Percentiles rank a stretch among this genome's conserved stretches.
phyloP scores from a whole-genome alignment of 1,284 basidiomycete genomes.

The Tilletiaria anomala region DNA sequence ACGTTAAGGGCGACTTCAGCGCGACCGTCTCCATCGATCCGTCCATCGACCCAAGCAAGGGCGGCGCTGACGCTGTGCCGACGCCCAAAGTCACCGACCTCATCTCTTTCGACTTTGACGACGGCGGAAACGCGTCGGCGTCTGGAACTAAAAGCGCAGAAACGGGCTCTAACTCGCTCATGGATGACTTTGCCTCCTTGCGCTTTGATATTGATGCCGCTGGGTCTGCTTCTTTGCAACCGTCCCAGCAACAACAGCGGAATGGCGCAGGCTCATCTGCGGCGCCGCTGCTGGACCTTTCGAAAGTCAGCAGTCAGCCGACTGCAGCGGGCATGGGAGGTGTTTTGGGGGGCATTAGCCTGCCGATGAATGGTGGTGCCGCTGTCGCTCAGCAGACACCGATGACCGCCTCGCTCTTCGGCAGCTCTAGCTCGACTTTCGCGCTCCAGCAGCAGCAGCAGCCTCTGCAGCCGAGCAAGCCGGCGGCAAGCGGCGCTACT shows the following conservation, averaged over 20 bases:
- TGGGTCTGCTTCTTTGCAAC: not conserved
- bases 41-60: conserved; percentile 31
- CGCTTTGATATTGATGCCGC: conserved; percentile 16
- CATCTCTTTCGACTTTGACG: conserved; percentile 34
- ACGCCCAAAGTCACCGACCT: conserved; percentile 32
- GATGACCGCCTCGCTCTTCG: not conserved
- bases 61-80: conserved; percentile 28
- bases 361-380: too few species aligned
- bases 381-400: not conserved
- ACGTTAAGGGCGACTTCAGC: conserved; percentile 70
- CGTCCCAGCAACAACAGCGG: not conserved
- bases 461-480: not conserved
- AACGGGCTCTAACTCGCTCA: not conserved
- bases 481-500: not conserved
- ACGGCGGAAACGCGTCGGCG: too few species aligned
- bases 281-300: too few species aligned
- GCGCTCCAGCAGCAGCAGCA: not conserved
- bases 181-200: conserved; percentile 33
- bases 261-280: not conserved
- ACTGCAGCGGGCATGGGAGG: too few species aligned
- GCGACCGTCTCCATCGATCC: conserved; percentile 49
- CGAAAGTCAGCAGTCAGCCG: too few species aligned
- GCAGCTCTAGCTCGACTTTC: not conserved
- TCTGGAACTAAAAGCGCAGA: not conserved
- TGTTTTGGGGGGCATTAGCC: too few species aligned